Evolutionary conservation across 2,329 filamentous ascomycete species (phyloP), one percentile per base, ranked within the genome.

Genomic region (Trichophyton benhamiae): DNA sequence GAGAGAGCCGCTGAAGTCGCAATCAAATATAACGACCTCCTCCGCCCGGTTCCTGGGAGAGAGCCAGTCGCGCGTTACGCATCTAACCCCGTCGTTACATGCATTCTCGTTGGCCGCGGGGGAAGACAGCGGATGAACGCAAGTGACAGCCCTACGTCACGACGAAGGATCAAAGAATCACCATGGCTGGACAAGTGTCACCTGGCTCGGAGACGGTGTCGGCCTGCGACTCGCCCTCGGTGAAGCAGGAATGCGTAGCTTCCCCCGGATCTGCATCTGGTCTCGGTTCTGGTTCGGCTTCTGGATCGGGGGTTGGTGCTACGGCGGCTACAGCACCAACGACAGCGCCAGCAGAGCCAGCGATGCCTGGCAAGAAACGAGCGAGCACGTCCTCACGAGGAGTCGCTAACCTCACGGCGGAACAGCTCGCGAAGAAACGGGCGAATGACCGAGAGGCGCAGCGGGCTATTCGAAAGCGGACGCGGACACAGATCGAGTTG

Each of bases 381-480:
- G 33, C 55, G 22, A 46, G 30, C 62, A 66, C 72, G 25, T 73
- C 74, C 53, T 77, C 87, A 63, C 84, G 90, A 66, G 91, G 88
- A 65, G 91, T 95, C 61, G 89, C 90, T 65, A 92, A 88, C 69
- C 80, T 96, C 71, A 95, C 89, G 9, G 88, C 90, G 4, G 88
- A 91, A 64, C 91, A 96, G 75, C 82, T 96, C 63, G 89, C 87
- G 33, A 88, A 91, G 74, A 96, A 96, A 78, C 82, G 91, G 65
- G 89, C 89, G 69, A 96, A 96, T 82, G 89, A 95, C 72, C 85
- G 89, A 62, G 89, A 95, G 73, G 90, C 89, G 33, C 89, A 95
- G 72, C 83, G 89, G 57, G 89, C 88, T 44, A 94, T 95, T 63
- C 82, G 89, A 48, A 88, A 92, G 76, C 83, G 89, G 61, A 94